Evolutionary conservation across 2,329 filamentous ascomycete species (phyloP).

Genomic region (Thielaviopsis ethacetica): DNA sequence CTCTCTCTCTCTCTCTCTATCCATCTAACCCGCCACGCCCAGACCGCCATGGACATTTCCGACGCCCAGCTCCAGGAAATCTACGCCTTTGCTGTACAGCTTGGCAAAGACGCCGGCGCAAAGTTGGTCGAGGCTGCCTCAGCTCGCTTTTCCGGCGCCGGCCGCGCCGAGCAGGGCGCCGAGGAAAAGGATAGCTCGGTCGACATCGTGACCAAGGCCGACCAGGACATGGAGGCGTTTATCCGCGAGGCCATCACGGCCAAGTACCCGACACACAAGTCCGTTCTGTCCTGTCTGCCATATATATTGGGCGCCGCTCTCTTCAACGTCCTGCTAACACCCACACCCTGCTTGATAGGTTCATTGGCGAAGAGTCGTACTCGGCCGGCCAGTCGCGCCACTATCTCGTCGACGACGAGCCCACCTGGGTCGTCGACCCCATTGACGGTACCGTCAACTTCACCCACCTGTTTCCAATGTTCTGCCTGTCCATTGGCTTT

Average conservation of each 20-base stretch:
- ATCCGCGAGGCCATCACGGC: constrained; percentile 25
- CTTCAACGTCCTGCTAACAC: too few species aligned
- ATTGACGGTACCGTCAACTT: constrained; percentile 71
- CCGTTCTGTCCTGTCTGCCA: too few species aligned
- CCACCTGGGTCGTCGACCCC: constrained; percentile 65
- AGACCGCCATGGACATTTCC: background rate
- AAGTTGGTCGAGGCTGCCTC: constrained; percentile 49
- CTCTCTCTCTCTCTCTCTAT: too few species aligned
- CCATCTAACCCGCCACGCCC: too few species aligned
- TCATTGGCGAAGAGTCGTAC: constrained; percentile 65
- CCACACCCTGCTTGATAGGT: constrained; percentile 30
- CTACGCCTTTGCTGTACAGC: constrained; percentile 52
- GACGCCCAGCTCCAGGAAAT: constrained; percentile 2
- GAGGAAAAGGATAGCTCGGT: constrained; percentile 59
- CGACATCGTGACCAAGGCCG: constrained; percentile 62
- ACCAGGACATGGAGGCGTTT: constrained; percentile 37
- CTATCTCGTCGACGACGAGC: constrained; percentile 46
- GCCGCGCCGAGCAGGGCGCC: constrained; percentile 11
- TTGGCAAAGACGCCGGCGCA: constrained; percentile 53
- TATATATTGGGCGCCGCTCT: too few species aligned
- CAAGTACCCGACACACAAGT: constrained; percentile 52
- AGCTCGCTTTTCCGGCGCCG: constrained; percentile 29
- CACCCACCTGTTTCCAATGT: constrained; percentile 67
- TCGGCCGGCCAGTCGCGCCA: constrained; percentile 48
- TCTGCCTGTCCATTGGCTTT: constrained; percentile 63